These are phyloP conservation scores for Ogataea nitratoaversa DNA, from an alignment of 805 yeast species.

Conservation along the genomic window DNA sequence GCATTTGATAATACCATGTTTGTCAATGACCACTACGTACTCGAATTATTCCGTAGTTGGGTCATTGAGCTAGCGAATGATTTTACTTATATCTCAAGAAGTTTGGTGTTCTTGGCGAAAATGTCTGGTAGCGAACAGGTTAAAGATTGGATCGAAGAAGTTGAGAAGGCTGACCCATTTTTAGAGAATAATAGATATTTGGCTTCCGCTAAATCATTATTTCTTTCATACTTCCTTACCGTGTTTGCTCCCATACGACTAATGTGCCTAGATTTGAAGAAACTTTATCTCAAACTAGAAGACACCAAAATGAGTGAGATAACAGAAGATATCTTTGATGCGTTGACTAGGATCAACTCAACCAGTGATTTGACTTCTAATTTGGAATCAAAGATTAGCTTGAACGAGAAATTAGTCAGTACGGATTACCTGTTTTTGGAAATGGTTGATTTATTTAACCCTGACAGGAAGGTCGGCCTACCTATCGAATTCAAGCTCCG, in stretches of 20 bases:
- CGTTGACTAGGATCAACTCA: conserved; percentile 21
- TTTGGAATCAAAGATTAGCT: conserved; percentile 26
- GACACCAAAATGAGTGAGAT: conserved; percentile 10
- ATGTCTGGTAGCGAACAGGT: conserved; percentile 23
- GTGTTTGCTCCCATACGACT: conserved; percentile 28
- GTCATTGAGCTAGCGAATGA: conserved; percentile 22
- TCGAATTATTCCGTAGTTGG: conserved; percentile 24
- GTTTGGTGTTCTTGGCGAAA: conserved; percentile 27
- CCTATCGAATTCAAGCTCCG: conserved; percentile 22
- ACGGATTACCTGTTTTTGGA: conserved; percentile 27
- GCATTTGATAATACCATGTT: conserved; percentile 26
- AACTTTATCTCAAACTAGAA: conserved; percentile 19
- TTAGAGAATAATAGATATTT: conserved; percentile 22
- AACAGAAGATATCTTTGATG: conserved; percentile 16
- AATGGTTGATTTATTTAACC: conserved; percentile 29
- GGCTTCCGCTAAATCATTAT: conserved; percentile 26
- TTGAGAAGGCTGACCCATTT: conserved; percentile 15
- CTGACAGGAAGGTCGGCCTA: conserved; percentile 21
- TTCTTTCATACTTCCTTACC: conserved; percentile 28
- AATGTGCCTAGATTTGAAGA: conserved; percentile 21
- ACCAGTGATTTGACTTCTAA: conserved; percentile 29
- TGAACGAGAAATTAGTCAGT: conserved; percentile 29
- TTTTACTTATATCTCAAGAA: conserved; percentile 25
- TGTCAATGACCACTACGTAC: conserved; percentile 25
- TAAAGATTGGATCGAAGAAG: conserved; percentile 21